These are phyloP conservation scores for Fragaria iinumae DNA, from an alignment of 306 rosid species.

Conservation along the genomic window DNA sequence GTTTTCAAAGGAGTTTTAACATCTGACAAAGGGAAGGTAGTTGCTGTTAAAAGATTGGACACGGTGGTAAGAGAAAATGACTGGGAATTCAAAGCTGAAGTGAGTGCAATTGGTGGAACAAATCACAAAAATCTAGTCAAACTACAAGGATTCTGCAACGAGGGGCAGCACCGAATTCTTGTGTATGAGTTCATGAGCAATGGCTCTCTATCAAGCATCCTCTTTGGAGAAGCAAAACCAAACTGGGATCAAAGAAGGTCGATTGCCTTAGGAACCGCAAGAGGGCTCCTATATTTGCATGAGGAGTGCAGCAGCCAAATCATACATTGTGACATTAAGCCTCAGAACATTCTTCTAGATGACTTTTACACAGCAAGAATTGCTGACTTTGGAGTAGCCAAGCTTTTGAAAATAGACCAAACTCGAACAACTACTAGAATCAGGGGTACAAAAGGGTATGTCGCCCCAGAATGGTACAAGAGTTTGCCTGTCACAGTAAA, in stretches of 20 bases:
- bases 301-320: conserved; percentile 36
- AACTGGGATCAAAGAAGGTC: conserved; percentile 20
- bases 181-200: conserved; percentile 34
- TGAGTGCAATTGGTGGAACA: conserved; percentile 29
- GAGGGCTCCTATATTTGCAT: conserved; percentile 34
- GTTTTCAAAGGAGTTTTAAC: conserved; percentile 31
- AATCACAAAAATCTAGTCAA: conserved; percentile 33
- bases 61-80: conserved; percentile 38
- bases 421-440: conserved; percentile 9
- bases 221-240: conserved; percentile 16
- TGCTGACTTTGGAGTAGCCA: conserved; percentile 38
- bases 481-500: conserved; percentile 8
- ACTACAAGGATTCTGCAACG: conserved; percentile 27
- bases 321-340: conserved; percentile 43
- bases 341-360: conserved; percentile 35
- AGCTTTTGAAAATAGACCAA: conserved; percentile 29
- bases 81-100: conserved; percentile 38
- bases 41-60: conserved; percentile 48
- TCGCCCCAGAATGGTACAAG: conserved; percentile 23
- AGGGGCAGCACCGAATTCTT: conserved; percentile 26
- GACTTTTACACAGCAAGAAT: conserved; percentile 16
- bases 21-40: neutral
- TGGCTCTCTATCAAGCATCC: conserved; percentile 21
- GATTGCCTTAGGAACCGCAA: conserved; percentile 20
- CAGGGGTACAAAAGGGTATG: conserved; percentile 17